Evolutionary conservation across 345 rosid genomes (phyloP).

Genomic region (Lepidium sativum): DNA sequence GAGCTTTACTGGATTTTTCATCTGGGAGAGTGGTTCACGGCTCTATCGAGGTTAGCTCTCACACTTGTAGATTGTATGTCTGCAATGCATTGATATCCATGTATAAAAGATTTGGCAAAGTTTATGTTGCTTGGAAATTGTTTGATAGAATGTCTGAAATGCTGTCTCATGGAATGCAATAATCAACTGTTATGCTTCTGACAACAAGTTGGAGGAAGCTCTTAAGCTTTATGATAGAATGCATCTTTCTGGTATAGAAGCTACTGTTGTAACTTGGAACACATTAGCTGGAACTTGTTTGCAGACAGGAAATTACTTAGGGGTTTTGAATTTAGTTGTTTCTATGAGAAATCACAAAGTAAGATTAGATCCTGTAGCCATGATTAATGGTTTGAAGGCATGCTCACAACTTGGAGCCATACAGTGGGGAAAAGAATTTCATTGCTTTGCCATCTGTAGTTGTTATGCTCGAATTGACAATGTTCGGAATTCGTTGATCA

Average conservation of each 20-base stretch:
- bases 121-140: slow-evolving; percentile 41
- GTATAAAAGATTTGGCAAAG: slow-evolving; percentile 56
- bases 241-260: slow-evolving; percentile 32
- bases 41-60: slow-evolving; percentile 34
- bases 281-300: slow-evolving; percentile 47
- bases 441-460: slow-evolving; percentile 45
- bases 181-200: slow-evolving; percentile 48
- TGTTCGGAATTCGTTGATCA: slow-evolving; percentile 53
- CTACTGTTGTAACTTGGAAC: slow-evolving; percentile 56
- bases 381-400: slow-evolving; percentile 54
- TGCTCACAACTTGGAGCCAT: slow-evolving; percentile 50
- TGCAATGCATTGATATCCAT: slow-evolving; percentile 67
- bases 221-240: slow-evolving; percentile 39
- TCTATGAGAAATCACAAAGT: slow-evolving; percentile 33
- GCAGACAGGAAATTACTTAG: slow-evolving; percentile 34
- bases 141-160: slow-evolving; percentile 57
- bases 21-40: slow-evolving; percentile 51
- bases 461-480: slow-evolving; percentile 30
- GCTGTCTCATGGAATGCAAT: slow-evolving; percentile 73
- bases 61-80: slow-evolving; percentile 44
- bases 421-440: slow-evolving; percentile 50
- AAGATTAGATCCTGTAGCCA: slow-evolving; percentile 50
- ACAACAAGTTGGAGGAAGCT: slow-evolving; percentile 51
- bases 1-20: slow-evolving; percentile 35
- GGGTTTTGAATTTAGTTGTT: slow-evolving; percentile 41